Evolutionary conservation across 352 stramenopile genomes (phyloP), one percentile per base, ranked within the genome.

Genomic region (Phytophthora pistaciae): DNA sequence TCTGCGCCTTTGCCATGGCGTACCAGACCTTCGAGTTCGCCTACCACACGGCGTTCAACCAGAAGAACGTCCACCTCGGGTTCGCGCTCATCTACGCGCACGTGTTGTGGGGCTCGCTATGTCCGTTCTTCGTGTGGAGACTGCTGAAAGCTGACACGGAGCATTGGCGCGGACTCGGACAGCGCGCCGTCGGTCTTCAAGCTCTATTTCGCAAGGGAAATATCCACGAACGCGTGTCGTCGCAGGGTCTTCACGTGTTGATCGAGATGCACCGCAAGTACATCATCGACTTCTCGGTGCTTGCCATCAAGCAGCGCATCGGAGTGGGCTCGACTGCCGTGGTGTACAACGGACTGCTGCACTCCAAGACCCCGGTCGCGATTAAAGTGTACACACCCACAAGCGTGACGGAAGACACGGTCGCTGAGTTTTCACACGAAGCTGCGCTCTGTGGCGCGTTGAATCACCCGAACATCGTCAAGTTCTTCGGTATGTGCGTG

Each of bases 321-420:
- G 77, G 77, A 6, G 66, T 77, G 42, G 77, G 77, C 3, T 81
- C 77, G 3, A 85, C 74, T 3, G 84, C 84, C 18, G 70, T 77
- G 18, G 84, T 92, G 0, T 90, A 83, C 69, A 66, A 75, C n/a
- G 84, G 83, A 9, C 33, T 77, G 31, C 65, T 87, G 3, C 68
- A 77, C 31, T 85, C 68, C 1, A 82, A 77, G 18, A 82, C 65
- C 2, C 77, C 70, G 2, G 84, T 92, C 18, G 84, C 84, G 1
- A 73, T 88, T 52, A 85, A 94, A 64, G 75, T 92, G 11, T 94
- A 90, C 61, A 88, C 83, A 0, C 86, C 85, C 2, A 59, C 56
- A 1, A 83, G 82, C 48, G 79, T 94, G 31, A 88, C 77, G 0
- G 83, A 91, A 52, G 82, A 82, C 31, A 76, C 74, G 0, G 72